Evolutionary conservation across 2,329 filamentous ascomycete genomes (phyloP).

Genomic region (Hymenoscyphus linearis): DNA sequence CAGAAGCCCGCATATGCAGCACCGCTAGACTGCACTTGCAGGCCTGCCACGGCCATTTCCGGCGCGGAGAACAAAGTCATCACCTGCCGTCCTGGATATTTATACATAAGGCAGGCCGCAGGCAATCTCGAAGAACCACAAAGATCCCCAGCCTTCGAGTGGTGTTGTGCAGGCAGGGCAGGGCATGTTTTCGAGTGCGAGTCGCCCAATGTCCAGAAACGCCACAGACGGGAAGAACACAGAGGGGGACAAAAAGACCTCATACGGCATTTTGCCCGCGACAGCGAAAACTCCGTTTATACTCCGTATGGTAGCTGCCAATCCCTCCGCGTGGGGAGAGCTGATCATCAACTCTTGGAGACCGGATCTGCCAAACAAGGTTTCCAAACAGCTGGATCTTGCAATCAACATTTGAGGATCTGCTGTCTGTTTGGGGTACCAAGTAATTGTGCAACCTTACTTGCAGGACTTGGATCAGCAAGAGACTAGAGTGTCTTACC

Average conservation of each 20-base stretch:
- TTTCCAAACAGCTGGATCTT: not conserved
- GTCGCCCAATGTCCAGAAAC: not conserved
- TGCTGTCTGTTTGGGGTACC: not conserved
- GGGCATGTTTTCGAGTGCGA: too few species aligned
- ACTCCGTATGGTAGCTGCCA: too few species aligned
- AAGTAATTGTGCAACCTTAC: not conserved
- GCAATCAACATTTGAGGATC: not conserved
- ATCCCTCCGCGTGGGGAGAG: not conserved
- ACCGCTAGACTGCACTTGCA: not conserved
- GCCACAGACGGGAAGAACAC: not conserved
- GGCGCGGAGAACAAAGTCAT: constrained; percentile 4
- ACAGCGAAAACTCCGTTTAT: too few species aligned
- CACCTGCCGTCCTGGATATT: constrained; percentile 7
- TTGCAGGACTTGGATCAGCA: not conserved
- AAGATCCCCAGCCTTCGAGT: not conserved
- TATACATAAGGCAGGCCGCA: not conserved
- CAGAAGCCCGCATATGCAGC: constrained; percentile 2
- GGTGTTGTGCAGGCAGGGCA: not conserved
- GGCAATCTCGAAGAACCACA: not conserved
- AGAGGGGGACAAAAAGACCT: not conserved
- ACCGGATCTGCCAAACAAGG: not conserved
- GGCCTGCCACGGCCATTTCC: constrained; percentile 7
- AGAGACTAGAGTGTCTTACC: not conserved
- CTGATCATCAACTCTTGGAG: not conserved
- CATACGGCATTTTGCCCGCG: not conserved